Base-by-base conservation (phyloP, 2,329 filamentous ascomycete genomes). In the Hymenoscyphus scutula region DNA sequence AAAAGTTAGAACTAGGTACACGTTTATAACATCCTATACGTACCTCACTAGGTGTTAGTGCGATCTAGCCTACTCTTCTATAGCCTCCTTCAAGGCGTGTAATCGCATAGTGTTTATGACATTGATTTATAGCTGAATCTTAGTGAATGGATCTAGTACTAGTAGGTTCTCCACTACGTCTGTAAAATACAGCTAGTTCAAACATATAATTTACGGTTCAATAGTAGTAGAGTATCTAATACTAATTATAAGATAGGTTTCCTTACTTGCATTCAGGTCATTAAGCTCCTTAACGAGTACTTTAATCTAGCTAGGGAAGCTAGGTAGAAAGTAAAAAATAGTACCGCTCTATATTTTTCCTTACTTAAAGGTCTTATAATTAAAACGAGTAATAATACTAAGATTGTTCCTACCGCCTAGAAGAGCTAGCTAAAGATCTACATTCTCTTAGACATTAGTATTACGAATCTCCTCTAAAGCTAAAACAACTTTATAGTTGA, bases 401-500 rank as follows among this genome's bases (percentile, higher is more conserved):
- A 68, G 69, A 51, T 69, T 67, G 15, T 68, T 68, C 0, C 41
- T 48, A 8, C 64, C 62, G n/a, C 62, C 65, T 19, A 59, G 56
- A 38, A 69, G 59, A 19, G 61, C 58, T 25, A 41, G 45, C 59
- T 17, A 65, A 27, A 64, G 62, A 51, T 65, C 63, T 29, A 53
- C 25, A 37, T 60, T 32, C 1, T 51, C 56, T 10, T 55, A 58
- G 2, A 53, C 56, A 55, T 64, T 68, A 34, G 58, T 62, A 45
- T 61, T 65, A 19, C 63, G 41, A 23, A 67, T 27, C 8, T 56
- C 53, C 13, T 60, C 59, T 15, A 54, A 58, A 30, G 60, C 59
- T 5, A 67, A 61, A 30, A 65, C 66, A 15, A 61, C 37, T 59
- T 82, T 76, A 53, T 72, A 79, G 58, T 79, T 76, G 29, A 78